A percentile compares a stretch with the other conserved stretches of the same genome.
phyloP scores from a whole-genome alignment of 768 basidiomycete species.

The Mycena latifolia region DNA sequence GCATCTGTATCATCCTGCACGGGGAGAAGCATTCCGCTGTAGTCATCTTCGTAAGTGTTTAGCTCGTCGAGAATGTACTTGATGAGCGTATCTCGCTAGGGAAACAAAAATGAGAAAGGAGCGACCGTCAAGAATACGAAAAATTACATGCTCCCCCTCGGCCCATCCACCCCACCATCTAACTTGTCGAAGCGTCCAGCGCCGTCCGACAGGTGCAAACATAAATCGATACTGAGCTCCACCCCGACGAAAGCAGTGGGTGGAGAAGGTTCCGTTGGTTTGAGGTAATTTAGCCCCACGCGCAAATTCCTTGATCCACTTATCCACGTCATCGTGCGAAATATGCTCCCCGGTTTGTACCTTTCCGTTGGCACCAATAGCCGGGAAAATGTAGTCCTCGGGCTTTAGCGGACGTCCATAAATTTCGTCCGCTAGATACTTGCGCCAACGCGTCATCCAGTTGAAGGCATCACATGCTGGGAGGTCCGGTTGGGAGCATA shows the following conservation, averaged over 20 bases:
- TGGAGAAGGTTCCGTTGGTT: conserved; percentile 37
- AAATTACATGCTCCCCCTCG: conserved; percentile 40
- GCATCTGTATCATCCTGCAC: background rate
- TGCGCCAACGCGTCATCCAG: conserved; percentile 3
- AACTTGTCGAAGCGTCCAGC: conserved; percentile 45
- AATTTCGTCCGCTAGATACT: conserved; percentile 36
- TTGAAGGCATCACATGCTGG: background rate
- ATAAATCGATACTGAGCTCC: conserved; percentile 52
- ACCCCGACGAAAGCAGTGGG: conserved; percentile 49
- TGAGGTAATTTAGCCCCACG: conserved; percentile 23
- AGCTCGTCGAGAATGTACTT: conserved; percentile 41
- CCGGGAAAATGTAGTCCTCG: conserved; percentile 50
- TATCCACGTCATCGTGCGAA: conserved; percentile 40
- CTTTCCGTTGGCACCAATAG: conserved; percentile 40
- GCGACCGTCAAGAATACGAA: background rate
- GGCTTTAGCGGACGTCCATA: conserved; percentile 34
- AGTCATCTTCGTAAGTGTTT: conserved; percentile 17
- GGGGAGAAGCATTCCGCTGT: conserved; percentile 14
- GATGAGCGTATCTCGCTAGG: conserved; percentile 37
- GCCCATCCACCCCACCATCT: conserved; percentile 57
- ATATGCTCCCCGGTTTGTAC: conserved; percentile 10
- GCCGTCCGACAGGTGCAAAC: conserved; percentile 46
- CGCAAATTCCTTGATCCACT: conserved; percentile 41
- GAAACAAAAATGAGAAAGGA: background rate
- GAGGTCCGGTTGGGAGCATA: conserved; percentile 8